A percentile compares a stretch with the other conserved stretches of the same genome.
Evolutionary conservation across 2,329 filamentous ascomycete genomes (phyloP).

Genomic region (Pseudogymnoascus sp.): DNA sequence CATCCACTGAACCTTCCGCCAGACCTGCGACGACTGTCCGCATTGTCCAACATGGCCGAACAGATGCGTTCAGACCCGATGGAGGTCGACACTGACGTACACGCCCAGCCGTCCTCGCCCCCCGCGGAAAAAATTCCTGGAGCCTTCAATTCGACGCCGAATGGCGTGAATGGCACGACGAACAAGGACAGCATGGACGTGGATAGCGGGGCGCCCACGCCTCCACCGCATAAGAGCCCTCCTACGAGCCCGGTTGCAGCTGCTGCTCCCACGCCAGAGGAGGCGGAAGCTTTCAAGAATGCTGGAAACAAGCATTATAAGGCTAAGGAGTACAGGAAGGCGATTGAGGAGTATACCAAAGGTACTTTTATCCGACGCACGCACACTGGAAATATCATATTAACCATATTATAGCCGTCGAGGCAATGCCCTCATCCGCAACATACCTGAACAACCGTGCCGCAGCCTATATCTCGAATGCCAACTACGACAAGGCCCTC

Average conservation of each 20-base stretch:
- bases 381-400: slow-evolving; percentile 1
- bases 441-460: slow-evolving; percentile 94
- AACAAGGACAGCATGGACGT: slow-evolving; percentile 33
- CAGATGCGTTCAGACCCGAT: slow-evolving; percentile 50
- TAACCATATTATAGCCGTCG: slow-evolving; percentile 60
- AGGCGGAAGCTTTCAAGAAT: slow-evolving; percentile 87
- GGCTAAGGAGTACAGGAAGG: slow-evolving; percentile 78
- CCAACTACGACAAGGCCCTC: slow-evolving; percentile 69
- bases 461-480: slow-evolving; percentile 85
- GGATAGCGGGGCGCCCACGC: slow-evolving; percentile 50
- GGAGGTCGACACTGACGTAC: slow-evolving; percentile 65
- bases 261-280: slow-evolving; percentile 43
- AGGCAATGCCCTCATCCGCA: slow-evolving; percentile 74
- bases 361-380: slow-evolving; percentile 47
- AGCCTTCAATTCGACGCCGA: slow-evolving; percentile 38
- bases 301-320: slow-evolving; percentile 97
- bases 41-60: slow-evolving; percentile 53
- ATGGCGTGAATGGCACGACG: slow-evolving; percentile 33
- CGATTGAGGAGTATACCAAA: slow-evolving; percentile 91
- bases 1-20: slow-evolving; percentile 88
- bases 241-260: slow-evolving; percentile 51
- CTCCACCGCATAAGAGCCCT: slow-evolving; percentile 65
- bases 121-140: slow-evolving; percentile 37
- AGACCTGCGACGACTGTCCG: slow-evolving; percentile 70
- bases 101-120: slow-evolving; percentile 46